These are phyloP conservation scores for Sclerotinia minor DNA, from an alignment of 2,329 filamentous ascomycete species.

Conservation along the genomic window DNA sequence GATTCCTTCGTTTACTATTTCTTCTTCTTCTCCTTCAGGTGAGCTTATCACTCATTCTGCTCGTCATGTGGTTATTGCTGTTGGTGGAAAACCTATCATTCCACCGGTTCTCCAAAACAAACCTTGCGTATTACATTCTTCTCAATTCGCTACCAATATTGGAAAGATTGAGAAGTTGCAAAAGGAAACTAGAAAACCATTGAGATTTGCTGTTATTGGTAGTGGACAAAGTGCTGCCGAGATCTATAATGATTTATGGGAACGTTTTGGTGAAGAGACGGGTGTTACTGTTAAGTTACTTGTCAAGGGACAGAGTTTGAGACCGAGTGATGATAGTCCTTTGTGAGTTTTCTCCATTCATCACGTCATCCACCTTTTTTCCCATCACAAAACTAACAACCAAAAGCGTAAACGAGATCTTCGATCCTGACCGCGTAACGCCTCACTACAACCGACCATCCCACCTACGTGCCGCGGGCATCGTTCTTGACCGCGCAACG, in stretches of 20 bases:
- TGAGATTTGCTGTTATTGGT: constrained; percentile 74
- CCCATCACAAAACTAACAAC: constrained; percentile 17
- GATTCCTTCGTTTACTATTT: constrained; percentile 40
- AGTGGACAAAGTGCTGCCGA: constrained; percentile 92
- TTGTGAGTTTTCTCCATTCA: constrained; percentile 62
- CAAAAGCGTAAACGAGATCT: constrained; percentile 88
- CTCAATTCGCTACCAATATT: constrained; percentile 71
- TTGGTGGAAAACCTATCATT: constrained; percentile 69
- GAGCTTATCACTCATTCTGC: constrained; percentile 45
- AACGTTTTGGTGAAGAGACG: constrained; percentile 79
- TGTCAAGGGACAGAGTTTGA: constrained; percentile 79
- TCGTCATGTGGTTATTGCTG: constrained; percentile 60
- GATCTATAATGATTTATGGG: constrained; percentile 87
- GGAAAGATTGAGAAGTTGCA: constrained; percentile 52
- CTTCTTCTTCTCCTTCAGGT: constrained; percentile 42
- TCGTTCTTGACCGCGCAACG: constrained; percentile 75
- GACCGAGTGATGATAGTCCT: constrained; percentile 91
- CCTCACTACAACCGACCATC: constrained; percentile 68
- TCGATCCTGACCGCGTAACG: constrained; percentile 85
- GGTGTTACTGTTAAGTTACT: constrained; percentile 64
- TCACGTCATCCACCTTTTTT: not conserved
- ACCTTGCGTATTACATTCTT: constrained; percentile 81
- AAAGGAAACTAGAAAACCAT: constrained; percentile 29
- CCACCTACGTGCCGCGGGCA: constrained; percentile 56
- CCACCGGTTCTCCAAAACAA: constrained; percentile 68